Evolutionary conservation across 2,329 filamentous ascomycete species (phyloP), one percentile per base, ranked within the genome.

Genomic region (Escovopsis sp.): DNA sequence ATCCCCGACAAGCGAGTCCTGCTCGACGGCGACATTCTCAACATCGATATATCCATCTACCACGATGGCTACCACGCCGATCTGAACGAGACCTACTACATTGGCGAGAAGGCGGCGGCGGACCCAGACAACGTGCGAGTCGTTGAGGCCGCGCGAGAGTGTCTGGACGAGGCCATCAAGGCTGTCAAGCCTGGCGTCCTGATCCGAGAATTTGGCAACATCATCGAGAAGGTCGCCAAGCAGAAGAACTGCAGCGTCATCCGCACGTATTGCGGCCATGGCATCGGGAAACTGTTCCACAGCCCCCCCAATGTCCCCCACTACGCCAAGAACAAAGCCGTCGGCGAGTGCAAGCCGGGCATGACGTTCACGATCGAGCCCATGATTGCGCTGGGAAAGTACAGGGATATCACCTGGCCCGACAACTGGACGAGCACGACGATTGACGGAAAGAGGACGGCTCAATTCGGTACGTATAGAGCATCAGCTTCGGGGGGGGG

Each of bases 311-410:
- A 92, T 53, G 79, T 98, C 35, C 90, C 90, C 5, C 90, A 98
- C 58, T 98, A 98, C 52, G 88, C 79, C 39, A 96, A 94, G 69
- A 98, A 96, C 63, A 98, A 96, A 72, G 85, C 88, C 0, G 81
- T 94, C 1, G 90, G 90, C 33, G 76, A 82, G 48, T 90, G 87
- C 40, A 94, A 94, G 63, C 79, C 84, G 1, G 90, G 90, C 36
- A 94, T 96, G 86, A 94, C 86, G 44, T 98, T 98, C 51, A 98
- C 90, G 1, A 98, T 98, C 41, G 90, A 98, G 62, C 90, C 90
- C 13, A 98, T 98, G 90, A 87, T 98, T 54, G 86, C 85, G 28
- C 58, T 94, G 37, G 90, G 90, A 39, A 87, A 83, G 41, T 83
- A 94, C 58, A 76, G 76, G 43, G 90, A 98, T 53, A 80, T 90